Conservation (phyloP, 371 early-diverging fungal species). For the Mucor mucedo region DNA sequence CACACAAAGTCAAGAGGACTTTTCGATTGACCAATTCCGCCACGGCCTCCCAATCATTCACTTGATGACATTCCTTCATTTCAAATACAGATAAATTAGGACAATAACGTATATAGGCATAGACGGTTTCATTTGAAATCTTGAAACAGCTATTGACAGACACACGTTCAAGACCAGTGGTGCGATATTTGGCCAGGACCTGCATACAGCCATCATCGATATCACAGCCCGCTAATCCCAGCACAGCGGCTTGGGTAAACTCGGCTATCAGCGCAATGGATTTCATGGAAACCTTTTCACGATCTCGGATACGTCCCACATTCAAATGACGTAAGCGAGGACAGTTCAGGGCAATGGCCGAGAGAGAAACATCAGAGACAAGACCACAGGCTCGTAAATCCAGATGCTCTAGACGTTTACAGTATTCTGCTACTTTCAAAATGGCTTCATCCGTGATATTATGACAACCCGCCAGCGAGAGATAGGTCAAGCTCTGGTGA, state of each 20-base stretch:
- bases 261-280: conserved; percentile 57
- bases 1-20: conserved; percentile 48
- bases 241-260: conserved; percentile 51
- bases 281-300: conserved; percentile 50
- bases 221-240: conserved; percentile 66
- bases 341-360: conserved; percentile 54
- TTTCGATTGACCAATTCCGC: conserved; percentile 40
- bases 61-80: conserved; percentile 58
- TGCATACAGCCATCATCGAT: conserved; percentile 59
- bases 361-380: conserved; percentile 56
- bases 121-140: conserved; percentile 54
- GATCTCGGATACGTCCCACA: conserved; percentile 59
- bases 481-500: conserved; percentile 39
- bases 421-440: conserved; percentile 45
- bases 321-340: conserved; percentile 58
- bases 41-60: conserved; percentile 53
- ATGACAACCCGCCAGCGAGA: conserved; percentile 62
- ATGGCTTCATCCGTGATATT: conserved; percentile 56
- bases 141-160: conserved; percentile 60
- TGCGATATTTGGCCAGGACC: conserved; percentile 46
- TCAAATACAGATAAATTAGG: conserved; percentile 63
- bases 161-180: conserved; percentile 52
- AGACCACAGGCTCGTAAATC: conserved; percentile 63
- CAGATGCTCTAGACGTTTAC: conserved; percentile 52
- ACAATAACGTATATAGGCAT: conserved; percentile 52